Base-by-base conservation (phyloP, 257 asterid genomes). In the Ajuga chamaepitys region DNA sequence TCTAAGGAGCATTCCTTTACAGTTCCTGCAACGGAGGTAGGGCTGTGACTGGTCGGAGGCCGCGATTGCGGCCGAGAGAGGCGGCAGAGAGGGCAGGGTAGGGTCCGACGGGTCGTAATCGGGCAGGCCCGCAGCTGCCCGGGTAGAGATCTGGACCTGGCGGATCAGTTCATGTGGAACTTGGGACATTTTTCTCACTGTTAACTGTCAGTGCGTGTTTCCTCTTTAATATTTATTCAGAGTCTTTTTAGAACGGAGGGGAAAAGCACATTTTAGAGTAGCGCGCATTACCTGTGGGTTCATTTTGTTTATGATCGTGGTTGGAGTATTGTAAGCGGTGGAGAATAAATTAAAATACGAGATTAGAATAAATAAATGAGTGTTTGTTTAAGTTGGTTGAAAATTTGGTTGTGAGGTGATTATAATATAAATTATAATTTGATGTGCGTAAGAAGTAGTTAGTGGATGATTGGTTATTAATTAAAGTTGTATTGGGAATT, bases 1-100 rank as follows among this genome's bases (percentile, higher is more conserved):
- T 77, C 97, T 78, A 22, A 92, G 88, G 62, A 92, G 95, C 59
- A 70, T 71, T 66, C 87, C 96, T 64, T 81, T 79, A 75, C 98
- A 92, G 70, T 74, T 86, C 24, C 72, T 63, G 78, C 97, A 92
- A 45, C 96, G 91, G 74, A 77, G 87, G 35, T 85, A 35, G 5
- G 86, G 80, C 55, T 84, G 78, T 28, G 97, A 83, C 22, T 85
- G 75, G 72, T 85, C 89, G 50, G 77, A 54, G 59, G 83, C 59
- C 8, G 97, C 84, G 30, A 92, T 73, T 22, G 81, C 62, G 66
- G 87, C 86, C 34, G 93, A 77, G 68, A 92, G 80, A 58, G 97
- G 72, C 38, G 96, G 94, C 32, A 87, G 65, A 0, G 75, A 67
- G 21, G 96, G 91, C 57, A 84, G 78, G 65, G 68, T 55, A 58